Evolutionary conservation across 768 basidiomycete species (phyloP).

Genomic region (Mycena venus): DNA sequence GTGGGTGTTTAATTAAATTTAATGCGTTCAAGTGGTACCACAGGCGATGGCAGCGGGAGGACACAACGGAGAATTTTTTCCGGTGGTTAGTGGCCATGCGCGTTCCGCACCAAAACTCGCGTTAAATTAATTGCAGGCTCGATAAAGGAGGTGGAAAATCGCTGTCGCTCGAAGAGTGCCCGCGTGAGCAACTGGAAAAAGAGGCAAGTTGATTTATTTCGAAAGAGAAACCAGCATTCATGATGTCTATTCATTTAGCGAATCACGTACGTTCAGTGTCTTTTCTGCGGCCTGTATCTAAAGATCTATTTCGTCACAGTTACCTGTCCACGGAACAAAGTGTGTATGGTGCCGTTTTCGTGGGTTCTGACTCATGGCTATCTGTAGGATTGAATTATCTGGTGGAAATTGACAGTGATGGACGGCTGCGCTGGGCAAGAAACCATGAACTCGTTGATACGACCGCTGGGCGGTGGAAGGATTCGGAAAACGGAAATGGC

Average conservation of each 20-base stretch:
- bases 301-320: constrained; percentile 40
- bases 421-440: constrained; percentile 70
- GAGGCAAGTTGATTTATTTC: constrained; percentile 53
- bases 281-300: not conserved
- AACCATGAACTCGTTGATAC: constrained; percentile 73
- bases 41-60: constrained; percentile 66
- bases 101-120: not conserved
- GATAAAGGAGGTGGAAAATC: constrained; percentile 72
- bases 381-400: constrained; percentile 73
- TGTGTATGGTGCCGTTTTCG: constrained; percentile 32
- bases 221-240: not conserved
- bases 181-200: constrained; percentile 69
- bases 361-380: not conserved
- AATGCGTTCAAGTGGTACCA: constrained; percentile 65
- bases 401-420: constrained; percentile 65
- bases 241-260: constrained; percentile 44
- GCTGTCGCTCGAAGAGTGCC: constrained; percentile 69
- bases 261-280: constrained; percentile 53
- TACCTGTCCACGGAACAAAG: constrained; percentile 73
- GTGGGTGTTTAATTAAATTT: not conserved
- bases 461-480: constrained; percentile 71
- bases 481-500: constrained; percentile 68
- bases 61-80: constrained; percentile 79
- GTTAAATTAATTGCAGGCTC: constrained; percentile 57
- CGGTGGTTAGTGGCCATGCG: constrained; percentile 54